A percentile compares a stretch with the other conserved stretches of the same genome.
Evolutionary conservation across 805 yeast genomes (phyloP).

Genomic region (Candida sakaeoensis): DNA sequence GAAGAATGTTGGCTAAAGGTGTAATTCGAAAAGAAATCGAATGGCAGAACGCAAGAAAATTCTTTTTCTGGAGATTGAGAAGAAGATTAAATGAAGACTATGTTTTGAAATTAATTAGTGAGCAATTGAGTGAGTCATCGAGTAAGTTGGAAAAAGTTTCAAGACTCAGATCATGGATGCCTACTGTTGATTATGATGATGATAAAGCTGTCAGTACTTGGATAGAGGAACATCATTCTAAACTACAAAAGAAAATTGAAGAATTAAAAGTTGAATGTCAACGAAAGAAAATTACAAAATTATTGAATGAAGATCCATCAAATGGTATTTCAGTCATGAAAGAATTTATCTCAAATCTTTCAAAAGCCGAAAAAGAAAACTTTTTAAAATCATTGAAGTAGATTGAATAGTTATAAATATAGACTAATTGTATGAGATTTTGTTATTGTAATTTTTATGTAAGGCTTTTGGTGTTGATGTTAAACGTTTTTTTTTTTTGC

Average conservation of each 20-base stretch:
- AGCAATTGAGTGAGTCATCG: conserved; percentile 51
- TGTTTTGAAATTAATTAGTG: conserved; percentile 68
- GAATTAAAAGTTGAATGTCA: conserved; percentile 63
- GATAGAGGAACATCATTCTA: conserved; percentile 75
- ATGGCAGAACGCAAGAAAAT: conserved; percentile 87
- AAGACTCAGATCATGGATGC: conserved; percentile 84
- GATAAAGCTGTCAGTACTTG: conserved; percentile 79
- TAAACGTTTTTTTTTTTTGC: conserved; percentile 4
- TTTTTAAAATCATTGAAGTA: conserved; percentile 19
- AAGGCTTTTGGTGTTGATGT: background rate
- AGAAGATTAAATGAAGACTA: conserved; percentile 93
- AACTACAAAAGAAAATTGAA: conserved; percentile 57
- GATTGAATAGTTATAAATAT: conserved; percentile 3
- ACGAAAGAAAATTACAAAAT: conserved; percentile 59
- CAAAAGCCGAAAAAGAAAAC: conserved; percentile 32
- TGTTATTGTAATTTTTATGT: background rate
- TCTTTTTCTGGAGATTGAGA: conserved; percentile 98
- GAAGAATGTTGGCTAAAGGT: conserved; percentile 95
- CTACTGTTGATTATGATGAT: conserved; percentile 63
- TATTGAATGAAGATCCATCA: conserved; percentile 34
- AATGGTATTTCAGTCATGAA: conserved; percentile 31
- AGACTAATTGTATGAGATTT: conserved; percentile 3
- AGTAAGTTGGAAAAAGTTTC: conserved; percentile 80
- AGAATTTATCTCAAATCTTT: conserved; percentile 30
- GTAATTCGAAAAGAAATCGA: conserved; percentile 79